Evolutionary conservation across 2,329 filamentous ascomycete genomes (phyloP), one percentile per base, ranked within the genome.

Genomic region (Colletotrichum horii): DNA sequence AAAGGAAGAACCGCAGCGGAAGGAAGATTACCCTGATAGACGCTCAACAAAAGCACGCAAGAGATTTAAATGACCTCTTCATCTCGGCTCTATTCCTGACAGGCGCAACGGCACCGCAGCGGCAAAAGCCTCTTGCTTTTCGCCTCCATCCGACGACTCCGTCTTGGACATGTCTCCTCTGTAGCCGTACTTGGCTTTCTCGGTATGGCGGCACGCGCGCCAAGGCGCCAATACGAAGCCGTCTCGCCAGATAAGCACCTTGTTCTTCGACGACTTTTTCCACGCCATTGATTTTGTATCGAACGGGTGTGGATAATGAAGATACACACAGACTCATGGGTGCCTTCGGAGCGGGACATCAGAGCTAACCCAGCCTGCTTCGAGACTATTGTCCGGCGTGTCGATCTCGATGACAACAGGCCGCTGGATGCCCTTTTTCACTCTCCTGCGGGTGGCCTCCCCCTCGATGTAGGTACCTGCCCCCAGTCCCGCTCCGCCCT

Each of bases 151-250:
- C 24, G 19, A 30, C 15, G 15, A 24, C 36, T 43, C 56, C 34
- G 15, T 58, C 32, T 2, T 26, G 30, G 36, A 22, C 16, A 48
- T 4, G 28, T 30, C 43, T 32, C 66, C 3, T n/a, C 43, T 61
- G 16, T 24, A 30, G 30, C 15, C 66, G 26, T 70, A 55, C 69
- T 75, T 75, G 73, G 73, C 69, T 28, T 43, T 56, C n/a, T 72
- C 69, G 73, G 73, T 36, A 55, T 58, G 68, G 73, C 73, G 73
- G 73, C 73, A 75, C 62, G 52, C 62, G 69, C 69, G 73, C 73
- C 73, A 75, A 75, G 73, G 55, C 73, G 56, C 69, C 69, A 75
- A 65, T 26, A 26, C n/a, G 30, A 34, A 28, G 43, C 15, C 67
- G 61, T 24, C 14, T 34, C 58, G 66, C 66, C 66, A 61, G 66